phyloP scores from a whole-genome alignment of 2,329 filamentous ascomycete genomes.

The Epichloe sylvatica region DNA sequence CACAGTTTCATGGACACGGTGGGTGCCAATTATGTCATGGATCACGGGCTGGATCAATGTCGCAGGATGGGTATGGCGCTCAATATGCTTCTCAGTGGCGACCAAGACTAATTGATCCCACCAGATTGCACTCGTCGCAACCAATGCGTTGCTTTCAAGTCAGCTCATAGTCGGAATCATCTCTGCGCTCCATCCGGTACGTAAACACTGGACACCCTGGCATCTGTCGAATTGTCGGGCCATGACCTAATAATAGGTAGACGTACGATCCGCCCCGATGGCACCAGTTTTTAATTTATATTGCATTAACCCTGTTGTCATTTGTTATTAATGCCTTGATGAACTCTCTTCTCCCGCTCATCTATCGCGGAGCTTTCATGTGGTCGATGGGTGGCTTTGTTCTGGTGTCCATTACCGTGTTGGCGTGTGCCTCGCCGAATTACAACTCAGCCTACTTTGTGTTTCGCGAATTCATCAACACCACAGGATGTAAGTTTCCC shows the following conservation, averaged over 20 bases:
- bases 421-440: slow-evolving; percentile 49
- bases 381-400: slow-evolving; percentile 57
- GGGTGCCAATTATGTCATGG: slow-evolving; percentile 17
- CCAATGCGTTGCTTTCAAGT: slow-evolving; percentile 52
- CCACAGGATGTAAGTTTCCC: slow-evolving; percentile 14
- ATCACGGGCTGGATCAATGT: slow-evolving; percentile 47
- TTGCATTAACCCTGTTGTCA: slow-evolving; percentile 15
- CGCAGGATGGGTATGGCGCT: slow-evolving; percentile 40
- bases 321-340: slow-evolving; percentile 19
- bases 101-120: background rate
- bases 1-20: slow-evolving; percentile 13
- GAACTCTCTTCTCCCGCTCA: slow-evolving; percentile 16
- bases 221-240: background rate
- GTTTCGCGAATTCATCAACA: slow-evolving; percentile 19
- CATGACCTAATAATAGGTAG: background rate
- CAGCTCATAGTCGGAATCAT: slow-evolving; percentile 54
- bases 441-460: slow-evolving; percentile 28
- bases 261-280: slow-evolving; percentile 43
- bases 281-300: slow-evolving; percentile 51
- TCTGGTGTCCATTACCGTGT: slow-evolving; percentile 53
- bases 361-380: slow-evolving; percentile 50
- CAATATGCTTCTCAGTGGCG: background rate
- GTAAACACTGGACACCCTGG: background rate
- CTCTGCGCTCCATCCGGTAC: slow-evolving; percentile 37
- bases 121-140: slow-evolving; percentile 47